phyloP scores from a whole-genome alignment of 1,284 basidiomycete species.

The Puccinia sorghi region DNA sequence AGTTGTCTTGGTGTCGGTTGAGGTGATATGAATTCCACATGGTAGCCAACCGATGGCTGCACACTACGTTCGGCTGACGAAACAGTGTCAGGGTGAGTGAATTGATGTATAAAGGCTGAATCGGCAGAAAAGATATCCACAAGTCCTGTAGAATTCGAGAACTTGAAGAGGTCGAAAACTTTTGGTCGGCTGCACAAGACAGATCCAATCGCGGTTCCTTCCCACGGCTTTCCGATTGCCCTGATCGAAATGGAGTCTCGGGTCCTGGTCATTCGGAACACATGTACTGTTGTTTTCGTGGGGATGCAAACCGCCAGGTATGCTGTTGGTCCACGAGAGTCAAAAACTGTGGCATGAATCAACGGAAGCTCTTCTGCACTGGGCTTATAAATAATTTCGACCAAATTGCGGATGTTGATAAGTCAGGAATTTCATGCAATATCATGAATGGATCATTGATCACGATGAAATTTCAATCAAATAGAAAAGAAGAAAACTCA shows the following conservation, averaged over 20 bases:
- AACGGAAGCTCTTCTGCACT: constrained; percentile 47
- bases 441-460: not conserved
- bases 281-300: constrained; percentile 28
- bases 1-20: not conserved
- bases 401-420: constrained; percentile 1
- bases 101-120: constrained; percentile 36
- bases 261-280: constrained; percentile 35
- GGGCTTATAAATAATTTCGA: not conserved
- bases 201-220: constrained; percentile 65
- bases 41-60: constrained; percentile 15
- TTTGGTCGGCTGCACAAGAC: constrained; percentile 67
- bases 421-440: constrained; percentile 7
- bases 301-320: constrained; percentile 45
- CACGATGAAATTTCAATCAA: not conserved
- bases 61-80: constrained; percentile 26
- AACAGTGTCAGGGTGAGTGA: constrained; percentile 24
- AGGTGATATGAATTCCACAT: constrained; percentile 39
- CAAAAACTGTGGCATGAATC: constrained; percentile 46
- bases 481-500: constrained; percentile 7
- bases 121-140: constrained; percentile 46
- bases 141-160: constrained; percentile 24
- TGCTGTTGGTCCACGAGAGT: constrained; percentile 28
- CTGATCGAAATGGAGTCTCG: constrained; percentile 28
- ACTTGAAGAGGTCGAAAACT: constrained; percentile 68
- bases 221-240: constrained; percentile 56